A percentile compares a stretch with the other conserved stretches of the same genome.
These are phyloP conservation scores for Zymoseptoria pseudotritici DNA, from an alignment of 2,329 filamentous ascomycete genomes.

Conservation along the genomic window DNA sequence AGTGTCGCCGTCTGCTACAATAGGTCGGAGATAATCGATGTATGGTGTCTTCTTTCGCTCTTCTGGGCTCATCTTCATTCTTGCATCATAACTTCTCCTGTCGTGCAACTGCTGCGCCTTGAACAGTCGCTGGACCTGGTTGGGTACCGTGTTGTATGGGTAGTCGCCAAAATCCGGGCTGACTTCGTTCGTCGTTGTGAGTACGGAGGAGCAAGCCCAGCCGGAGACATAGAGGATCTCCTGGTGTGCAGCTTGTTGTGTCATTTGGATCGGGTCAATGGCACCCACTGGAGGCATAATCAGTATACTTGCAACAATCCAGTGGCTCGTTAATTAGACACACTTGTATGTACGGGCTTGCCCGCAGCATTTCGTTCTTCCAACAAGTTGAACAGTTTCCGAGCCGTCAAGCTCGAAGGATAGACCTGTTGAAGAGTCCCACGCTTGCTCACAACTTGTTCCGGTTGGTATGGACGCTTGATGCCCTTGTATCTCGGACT, in stretches of 20 bases:
- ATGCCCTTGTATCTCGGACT: constrained; percentile 80
- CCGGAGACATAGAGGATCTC: constrained; percentile 94
- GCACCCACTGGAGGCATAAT: constrained; percentile 62
- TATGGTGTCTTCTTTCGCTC: constrained; percentile 73
- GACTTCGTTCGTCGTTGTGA: constrained; percentile 94
- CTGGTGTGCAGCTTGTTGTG: constrained; percentile 91
- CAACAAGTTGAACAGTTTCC: constrained; percentile 87
- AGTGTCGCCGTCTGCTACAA: constrained; percentile 93
- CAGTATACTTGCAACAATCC: constrained; percentile 19
- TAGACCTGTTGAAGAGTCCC: constrained; percentile 82
- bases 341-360: constrained; percentile 88
- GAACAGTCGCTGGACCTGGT: constrained; percentile 91
- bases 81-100: constrained; percentile 83
- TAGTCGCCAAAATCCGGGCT: constrained; percentile 98
- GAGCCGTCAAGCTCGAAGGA: constrained; percentile 87
- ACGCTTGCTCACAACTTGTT: constrained; percentile 87
- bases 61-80: constrained; percentile 68
- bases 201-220: constrained; percentile 91
- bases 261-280: constrained; percentile 99
- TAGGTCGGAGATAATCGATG: constrained; percentile 85
- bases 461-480: constrained; percentile 81
- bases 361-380: constrained; percentile 69
- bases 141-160: constrained; percentile 97
- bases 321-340: constrained; percentile 23
- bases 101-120: constrained; percentile 97